Conservation (phyloP, 257 asterid genomes). For the Cordia subcordata region DNA sequence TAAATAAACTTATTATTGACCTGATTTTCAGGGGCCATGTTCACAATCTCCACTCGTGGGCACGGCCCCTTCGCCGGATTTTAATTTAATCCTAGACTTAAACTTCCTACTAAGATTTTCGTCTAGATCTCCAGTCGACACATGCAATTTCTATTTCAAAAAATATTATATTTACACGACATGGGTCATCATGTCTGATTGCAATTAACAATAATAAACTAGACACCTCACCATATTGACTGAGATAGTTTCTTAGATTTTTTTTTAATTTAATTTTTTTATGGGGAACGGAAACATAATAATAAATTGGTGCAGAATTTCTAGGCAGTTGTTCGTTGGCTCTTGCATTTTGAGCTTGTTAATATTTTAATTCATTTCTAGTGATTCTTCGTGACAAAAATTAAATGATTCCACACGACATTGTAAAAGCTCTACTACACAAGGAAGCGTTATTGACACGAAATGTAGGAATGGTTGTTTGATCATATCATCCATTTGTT, state of each 20-base stretch:
- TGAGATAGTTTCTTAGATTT: background rate
- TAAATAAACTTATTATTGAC: constrained; percentile 8
- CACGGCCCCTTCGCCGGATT: constrained; percentile 50
- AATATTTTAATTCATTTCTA: background rate
- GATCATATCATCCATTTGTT: too few species aligned
- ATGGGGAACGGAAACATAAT: background rate
- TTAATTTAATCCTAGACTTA: background rate
- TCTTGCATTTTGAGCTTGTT: constrained; percentile 13
- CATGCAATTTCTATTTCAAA: background rate
- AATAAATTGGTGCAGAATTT: constrained; percentile 13
- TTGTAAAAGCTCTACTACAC: background rate
- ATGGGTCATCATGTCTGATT: constrained; percentile 41
- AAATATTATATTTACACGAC: constrained; percentile 20
- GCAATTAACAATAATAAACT: background rate
- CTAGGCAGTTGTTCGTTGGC: background rate
- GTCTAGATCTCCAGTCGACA: constrained; percentile 14
- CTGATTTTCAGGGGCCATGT: constrained; percentile 60
- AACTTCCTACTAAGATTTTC: constrained; percentile 1
- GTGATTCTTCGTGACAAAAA: background rate
- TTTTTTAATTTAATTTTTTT: too few species aligned
- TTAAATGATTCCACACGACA: background rate
- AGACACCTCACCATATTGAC: background rate
- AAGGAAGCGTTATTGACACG: too few species aligned
- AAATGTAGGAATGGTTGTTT: too few species aligned
- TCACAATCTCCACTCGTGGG: constrained; percentile 50